A percentile compares a stretch with the other conserved stretches of the same genome.
phyloP scores from a whole-genome alignment of 2,329 filamentous ascomycete species.

The Thielaviopsis punctulata region DNA sequence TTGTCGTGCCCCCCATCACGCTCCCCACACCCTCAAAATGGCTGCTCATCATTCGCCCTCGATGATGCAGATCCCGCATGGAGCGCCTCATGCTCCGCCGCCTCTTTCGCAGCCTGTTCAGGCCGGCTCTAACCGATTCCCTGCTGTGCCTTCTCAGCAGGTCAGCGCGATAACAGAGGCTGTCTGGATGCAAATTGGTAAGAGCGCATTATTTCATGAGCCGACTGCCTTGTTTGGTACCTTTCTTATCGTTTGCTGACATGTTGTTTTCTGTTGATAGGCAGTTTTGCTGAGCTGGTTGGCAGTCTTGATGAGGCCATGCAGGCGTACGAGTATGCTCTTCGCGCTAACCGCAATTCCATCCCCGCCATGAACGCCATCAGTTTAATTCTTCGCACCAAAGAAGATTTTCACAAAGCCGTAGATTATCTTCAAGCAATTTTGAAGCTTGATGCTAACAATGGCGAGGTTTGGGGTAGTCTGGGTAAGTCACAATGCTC shows the following conservation, averaged over 20 bases:
- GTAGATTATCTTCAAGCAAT: conserved; percentile 87
- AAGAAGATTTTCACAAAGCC: conserved; percentile 85
- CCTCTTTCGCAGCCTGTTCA: conserved; percentile 34
- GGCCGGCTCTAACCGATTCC: conserved; percentile 31
- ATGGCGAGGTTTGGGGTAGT: conserved; percentile 93
- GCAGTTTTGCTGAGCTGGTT: conserved; percentile 71
- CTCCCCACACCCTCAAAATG: conserved; percentile 28
- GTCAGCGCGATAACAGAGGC: conserved; percentile 66
- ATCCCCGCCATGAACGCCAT: conserved; percentile 88
- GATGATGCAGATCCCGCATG: conserved; percentile 53
- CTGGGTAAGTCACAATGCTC: conserved; percentile 42
- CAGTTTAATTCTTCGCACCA: conserved; percentile 74
- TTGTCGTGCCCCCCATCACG: not conserved
- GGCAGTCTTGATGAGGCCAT: conserved; percentile 80
- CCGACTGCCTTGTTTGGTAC: not conserved
- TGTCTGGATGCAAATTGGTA: conserved; percentile 89
- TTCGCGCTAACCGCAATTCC: conserved; percentile 76
- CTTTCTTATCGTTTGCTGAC: conserved; percentile 16
- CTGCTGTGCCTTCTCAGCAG: conserved; percentile 45
- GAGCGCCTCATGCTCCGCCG: conserved; percentile 47
- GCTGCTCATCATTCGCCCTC: conserved; percentile 69
- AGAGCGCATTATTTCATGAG: conserved; percentile 17
- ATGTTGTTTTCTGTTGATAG: conserved; percentile 26
- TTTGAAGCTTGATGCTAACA: conserved; percentile 70
- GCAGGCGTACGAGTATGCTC: conserved; percentile 75